Base-by-base conservation (phyloP, 768 basidiomycete genomes). In the Lentinus brumalis region DNA sequence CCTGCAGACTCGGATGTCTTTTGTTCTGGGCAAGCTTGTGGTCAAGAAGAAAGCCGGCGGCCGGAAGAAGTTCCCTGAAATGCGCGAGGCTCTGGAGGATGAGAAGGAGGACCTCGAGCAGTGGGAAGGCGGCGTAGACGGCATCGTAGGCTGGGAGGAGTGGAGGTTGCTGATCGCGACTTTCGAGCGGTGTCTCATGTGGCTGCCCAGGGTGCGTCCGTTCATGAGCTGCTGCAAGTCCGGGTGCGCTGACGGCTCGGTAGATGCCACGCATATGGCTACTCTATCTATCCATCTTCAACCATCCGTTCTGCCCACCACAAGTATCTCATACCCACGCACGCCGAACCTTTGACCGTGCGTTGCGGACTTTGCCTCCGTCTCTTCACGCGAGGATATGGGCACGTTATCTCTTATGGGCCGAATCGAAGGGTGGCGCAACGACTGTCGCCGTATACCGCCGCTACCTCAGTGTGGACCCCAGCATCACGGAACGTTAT, bases 201-300 rank as follows among this genome's bases (percentile, higher is more conserved):
- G 94, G 91, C 74, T 98, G 52, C 94, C 95, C 57, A 91, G 87
- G 73, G 95, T 94, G 69, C 65, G 86, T 77, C 26, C 18, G 5
- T 26, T 62, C 57, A 29, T 32, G 12, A 12, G 2, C 42, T 18
- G 44, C 18, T 16, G 14, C 30, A 39, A 56, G 26, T 49, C 18
- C n/a, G 44, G 16, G 16, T 16, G 16, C n/a, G 38, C 30, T 66
- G 21, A 66, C 56, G 21, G 10, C 21, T 14, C 18, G 31, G 14
- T 68, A 98, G 94, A 82, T 98, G 70, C 97, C 97, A 3, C 86
- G 92, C 46, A 73, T 98, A 71, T 99, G 97, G 97, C 76, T 97
- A 49, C 86, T 94, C 79, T 98, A 98, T 75, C 79, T 94, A 50
- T 90, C 92, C 56, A 80, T 97, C 55, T 92, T 98, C 75, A 84